Conservation (phyloP, 768 basidiomycete genomes). For the Lanmaoa rubissima region DNA sequence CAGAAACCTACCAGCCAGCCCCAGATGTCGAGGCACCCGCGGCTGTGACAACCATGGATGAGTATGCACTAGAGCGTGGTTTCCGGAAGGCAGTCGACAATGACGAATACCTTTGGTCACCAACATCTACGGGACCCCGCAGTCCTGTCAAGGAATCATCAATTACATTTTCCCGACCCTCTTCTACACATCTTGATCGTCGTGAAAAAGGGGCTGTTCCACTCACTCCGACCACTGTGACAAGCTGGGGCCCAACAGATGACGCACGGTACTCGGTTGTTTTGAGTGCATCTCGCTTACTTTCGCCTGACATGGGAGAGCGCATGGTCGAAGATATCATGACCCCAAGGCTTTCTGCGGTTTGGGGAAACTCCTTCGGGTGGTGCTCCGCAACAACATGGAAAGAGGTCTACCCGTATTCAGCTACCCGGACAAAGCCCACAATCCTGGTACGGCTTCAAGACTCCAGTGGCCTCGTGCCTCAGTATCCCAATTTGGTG, state of each 20-base stretch:
- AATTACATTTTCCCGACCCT: constrained; percentile 38
- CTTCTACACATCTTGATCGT: constrained; percentile 55
- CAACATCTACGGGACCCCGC: constrained; percentile 60
- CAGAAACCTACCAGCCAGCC: constrained; percentile 27
- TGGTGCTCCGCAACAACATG: constrained; percentile 22
- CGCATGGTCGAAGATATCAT: constrained; percentile 37
- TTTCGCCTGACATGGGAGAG: constrained; percentile 57
- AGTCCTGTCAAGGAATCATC: constrained; percentile 42
- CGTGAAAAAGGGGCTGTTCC: constrained; percentile 54
- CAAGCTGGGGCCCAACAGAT: constrained; percentile 54
- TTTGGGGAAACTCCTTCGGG: constrained; percentile 28
- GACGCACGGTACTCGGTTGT: constrained; percentile 35
- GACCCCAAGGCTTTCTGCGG: constrained; percentile 1
- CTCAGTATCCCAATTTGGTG: constrained; percentile 28
- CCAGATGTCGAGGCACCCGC: constrained; percentile 12
- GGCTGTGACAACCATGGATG: constrained; percentile 22
- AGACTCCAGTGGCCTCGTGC: constrained; percentile 7
- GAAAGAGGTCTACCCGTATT: constrained; percentile 22
- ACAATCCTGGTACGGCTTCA: constrained; percentile 5
- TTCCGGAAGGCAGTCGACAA: constrained; percentile 33
- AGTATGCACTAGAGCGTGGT: constrained; percentile 17
- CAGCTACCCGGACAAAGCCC: constrained; percentile 1
- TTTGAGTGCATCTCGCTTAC: constrained; percentile 38
- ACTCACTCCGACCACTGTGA: constrained; percentile 38
- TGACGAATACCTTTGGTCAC: constrained; percentile 66